These are phyloP conservation scores for Phytopythium helicoides DNA, from an alignment of 352 stramenopile species.

Conservation along the genomic window DNA sequence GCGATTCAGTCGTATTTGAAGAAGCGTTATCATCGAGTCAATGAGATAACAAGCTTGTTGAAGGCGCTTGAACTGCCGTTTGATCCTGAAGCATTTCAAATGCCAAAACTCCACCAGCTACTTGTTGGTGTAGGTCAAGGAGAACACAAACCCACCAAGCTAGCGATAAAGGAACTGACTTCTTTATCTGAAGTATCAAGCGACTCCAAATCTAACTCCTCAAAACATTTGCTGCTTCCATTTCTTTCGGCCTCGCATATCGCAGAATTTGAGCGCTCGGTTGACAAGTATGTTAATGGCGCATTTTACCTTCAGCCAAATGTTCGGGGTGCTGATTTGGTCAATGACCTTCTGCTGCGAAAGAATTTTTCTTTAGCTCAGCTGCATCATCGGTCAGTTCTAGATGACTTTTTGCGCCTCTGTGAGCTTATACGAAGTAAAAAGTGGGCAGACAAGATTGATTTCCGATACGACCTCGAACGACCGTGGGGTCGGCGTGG, in stretches of 20 bases:
- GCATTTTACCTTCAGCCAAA: constrained; percentile 55
- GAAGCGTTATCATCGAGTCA: constrained; percentile 57
- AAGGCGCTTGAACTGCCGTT: constrained; percentile 28
- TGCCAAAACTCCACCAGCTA: constrained; percentile 32
- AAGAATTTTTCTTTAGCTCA: constrained; percentile 57
- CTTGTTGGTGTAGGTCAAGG: constrained; percentile 8
- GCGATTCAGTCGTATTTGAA: constrained; percentile 50
- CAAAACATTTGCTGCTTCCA: constrained; percentile 16
- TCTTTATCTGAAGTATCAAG: not conserved
- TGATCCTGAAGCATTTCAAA: constrained; percentile 38
- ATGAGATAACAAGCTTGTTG: constrained; percentile 47
- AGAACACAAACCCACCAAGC: not conserved
- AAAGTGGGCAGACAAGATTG: constrained; percentile 73
- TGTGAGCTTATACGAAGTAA: constrained; percentile 55
- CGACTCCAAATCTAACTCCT: not conserved
- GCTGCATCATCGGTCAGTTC: constrained; percentile 40
- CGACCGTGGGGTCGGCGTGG: constrained; percentile 61
- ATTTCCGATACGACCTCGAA: constrained; percentile 62
- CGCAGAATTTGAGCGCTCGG: constrained; percentile 36
- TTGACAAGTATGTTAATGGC: constrained; percentile 71
- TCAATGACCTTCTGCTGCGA: constrained; percentile 47
- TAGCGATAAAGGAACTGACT: not conserved
- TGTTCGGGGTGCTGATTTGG: constrained; percentile 51
- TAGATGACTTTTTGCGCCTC: constrained; percentile 51
- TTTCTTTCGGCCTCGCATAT: constrained; percentile 58